Evolutionary conservation across 75 land plant species (phyloP).

Genomic region (Pinus tabuliformis): DNA sequence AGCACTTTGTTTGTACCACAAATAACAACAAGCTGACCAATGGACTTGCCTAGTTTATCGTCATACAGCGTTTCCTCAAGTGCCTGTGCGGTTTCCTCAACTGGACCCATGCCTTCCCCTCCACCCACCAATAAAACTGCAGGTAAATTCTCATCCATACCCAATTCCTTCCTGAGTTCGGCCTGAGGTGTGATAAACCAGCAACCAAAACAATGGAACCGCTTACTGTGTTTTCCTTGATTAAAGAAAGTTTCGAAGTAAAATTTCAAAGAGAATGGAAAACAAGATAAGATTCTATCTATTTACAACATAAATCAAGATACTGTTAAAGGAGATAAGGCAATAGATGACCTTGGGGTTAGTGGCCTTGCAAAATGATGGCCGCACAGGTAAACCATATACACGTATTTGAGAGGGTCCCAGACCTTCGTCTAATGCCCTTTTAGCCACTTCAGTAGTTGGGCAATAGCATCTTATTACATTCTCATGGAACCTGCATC

Average conservation of each 20-base stretch:
- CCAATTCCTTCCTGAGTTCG: constrained; percentile 79
- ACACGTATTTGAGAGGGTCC: constrained; percentile 81
- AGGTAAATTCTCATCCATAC: constrained; percentile 88
- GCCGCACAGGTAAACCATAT: constrained; percentile 95
- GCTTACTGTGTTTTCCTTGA: no score
- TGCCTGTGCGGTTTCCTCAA: constrained; percentile 92
- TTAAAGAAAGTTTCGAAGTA: no score
- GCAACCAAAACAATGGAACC: no score
- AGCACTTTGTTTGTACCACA: constrained; percentile 94
- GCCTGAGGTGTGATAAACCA: constrained; percentile 24
- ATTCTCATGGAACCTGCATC: constrained; percentile 89
- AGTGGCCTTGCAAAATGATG: constrained; percentile 84
- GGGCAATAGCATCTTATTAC: constrained; percentile 97
- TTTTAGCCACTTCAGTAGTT: constrained; percentile 77
- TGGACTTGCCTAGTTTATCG: constrained; percentile 57
- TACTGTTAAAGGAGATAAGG: not conserved
- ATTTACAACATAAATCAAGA: not conserved
- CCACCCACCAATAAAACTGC: constrained; percentile 97
- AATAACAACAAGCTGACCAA: constrained; percentile 83
- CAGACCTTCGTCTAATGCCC: constrained; percentile 87
- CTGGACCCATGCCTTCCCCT: constrained; percentile 99
- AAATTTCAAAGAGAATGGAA: not conserved
- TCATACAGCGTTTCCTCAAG: constrained; percentile 78
- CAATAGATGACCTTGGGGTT: constrained; percentile 72
- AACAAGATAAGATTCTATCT: not conserved